A percentile compares a stretch with the other conserved stretches of the same genome.
phyloP scores from a whole-genome alignment of 805 yeast genomes.

The Citeromyces matritensis region DNA sequence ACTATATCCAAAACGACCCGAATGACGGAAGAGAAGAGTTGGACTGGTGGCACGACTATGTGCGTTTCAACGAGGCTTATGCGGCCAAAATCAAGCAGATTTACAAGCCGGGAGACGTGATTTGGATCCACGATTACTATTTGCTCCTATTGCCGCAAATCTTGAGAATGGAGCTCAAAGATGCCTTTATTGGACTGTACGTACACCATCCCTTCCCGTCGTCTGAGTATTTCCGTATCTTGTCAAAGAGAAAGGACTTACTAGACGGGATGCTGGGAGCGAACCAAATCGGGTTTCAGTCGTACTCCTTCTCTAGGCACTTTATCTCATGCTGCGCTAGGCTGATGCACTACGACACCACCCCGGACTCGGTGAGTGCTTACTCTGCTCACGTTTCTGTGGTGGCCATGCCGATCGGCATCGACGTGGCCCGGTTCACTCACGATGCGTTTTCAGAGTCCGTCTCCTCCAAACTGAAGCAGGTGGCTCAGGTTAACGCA shows the following conservation, averaged over 20 bases:
- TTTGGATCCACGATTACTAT: constrained; percentile 90
- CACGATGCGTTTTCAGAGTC: constrained; percentile 35
- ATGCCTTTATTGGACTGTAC: constrained; percentile 63
- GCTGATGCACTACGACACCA: constrained; percentile 67
- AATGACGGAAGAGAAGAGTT: constrained; percentile 57
- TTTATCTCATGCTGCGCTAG: constrained; percentile 85
- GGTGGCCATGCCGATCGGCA: constrained; percentile 77
- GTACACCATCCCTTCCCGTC: constrained; percentile 92
- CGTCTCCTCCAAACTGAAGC: constrained; percentile 47
- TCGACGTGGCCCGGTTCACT: constrained; percentile 59
- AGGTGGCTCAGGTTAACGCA: constrained; percentile 46
- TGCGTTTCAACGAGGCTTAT: constrained; percentile 79
- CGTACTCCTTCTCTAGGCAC: constrained; percentile 77
- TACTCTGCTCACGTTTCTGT: constrained; percentile 70
- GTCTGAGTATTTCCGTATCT: constrained; percentile 81
- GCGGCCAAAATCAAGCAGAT: constrained; percentile 60
- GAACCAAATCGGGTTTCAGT: constrained; percentile 75
- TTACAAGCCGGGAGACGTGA: constrained; percentile 78
- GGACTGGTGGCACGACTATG: constrained; percentile 77
- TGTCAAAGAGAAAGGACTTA: constrained; percentile 69
- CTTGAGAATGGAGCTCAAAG: constrained; percentile 61
- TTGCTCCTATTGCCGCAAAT: constrained; percentile 70
- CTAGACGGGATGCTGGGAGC: constrained; percentile 90
- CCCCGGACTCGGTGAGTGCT: constrained; percentile 39
- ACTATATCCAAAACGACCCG: constrained; percentile 73